These are phyloP conservation scores for Pogostemon cablin DNA, from an alignment of 257 asterid genomes.

Conservation along the genomic window DNA sequence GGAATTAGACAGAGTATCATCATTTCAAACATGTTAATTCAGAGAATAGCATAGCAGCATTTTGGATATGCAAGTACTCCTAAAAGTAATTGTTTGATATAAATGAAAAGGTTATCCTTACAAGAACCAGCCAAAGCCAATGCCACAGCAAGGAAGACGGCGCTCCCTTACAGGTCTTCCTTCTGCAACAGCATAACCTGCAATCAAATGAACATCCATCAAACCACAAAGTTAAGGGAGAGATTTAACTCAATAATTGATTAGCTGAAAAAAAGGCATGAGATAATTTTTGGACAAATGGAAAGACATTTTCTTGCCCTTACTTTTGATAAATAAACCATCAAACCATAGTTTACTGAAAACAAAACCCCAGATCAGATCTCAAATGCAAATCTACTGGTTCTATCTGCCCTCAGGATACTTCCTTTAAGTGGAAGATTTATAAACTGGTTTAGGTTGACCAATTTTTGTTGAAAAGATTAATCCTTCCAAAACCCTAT, in stretches of 20 bases:
- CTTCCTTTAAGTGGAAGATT: conserved; percentile 24
- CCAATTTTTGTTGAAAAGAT: conserved; percentile 4
- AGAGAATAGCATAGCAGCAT: neutral
- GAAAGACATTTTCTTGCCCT: neutral
- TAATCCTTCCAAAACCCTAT: conserved; percentile 17
- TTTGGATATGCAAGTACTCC: conserved; percentile 19
- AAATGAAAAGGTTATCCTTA: conserved; percentile 36
- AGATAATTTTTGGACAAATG: conserved; percentile 17
- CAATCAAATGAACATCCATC: conserved; percentile 8
- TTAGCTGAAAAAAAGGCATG: neutral
- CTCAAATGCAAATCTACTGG: conserved; percentile 21
- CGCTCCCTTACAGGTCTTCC: conserved; percentile 64
- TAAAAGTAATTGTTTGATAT: conserved; percentile 4
- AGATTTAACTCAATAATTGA: neutral
- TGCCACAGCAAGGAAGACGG: conserved; percentile 84
- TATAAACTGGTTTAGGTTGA: conserved; percentile 1
- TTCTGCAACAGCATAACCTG: conserved; percentile 75
- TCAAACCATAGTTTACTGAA: conserved; percentile 20
- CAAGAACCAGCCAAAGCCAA: conserved; percentile 89
- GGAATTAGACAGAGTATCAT: neutral
- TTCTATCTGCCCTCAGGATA: conserved; percentile 8
- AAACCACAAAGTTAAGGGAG: neutral
- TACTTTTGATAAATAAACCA: conserved; percentile 13
- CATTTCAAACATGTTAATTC: conserved; percentile 3
- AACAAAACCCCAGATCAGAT: conserved; percentile 28